A percentile compares a stretch with the other conserved stretches of the same genome.
Evolutionary conservation across 228 moss, liverwort and hornwort genomes (phyloP).

Genomic region (Sphagnum fallax): DNA sequence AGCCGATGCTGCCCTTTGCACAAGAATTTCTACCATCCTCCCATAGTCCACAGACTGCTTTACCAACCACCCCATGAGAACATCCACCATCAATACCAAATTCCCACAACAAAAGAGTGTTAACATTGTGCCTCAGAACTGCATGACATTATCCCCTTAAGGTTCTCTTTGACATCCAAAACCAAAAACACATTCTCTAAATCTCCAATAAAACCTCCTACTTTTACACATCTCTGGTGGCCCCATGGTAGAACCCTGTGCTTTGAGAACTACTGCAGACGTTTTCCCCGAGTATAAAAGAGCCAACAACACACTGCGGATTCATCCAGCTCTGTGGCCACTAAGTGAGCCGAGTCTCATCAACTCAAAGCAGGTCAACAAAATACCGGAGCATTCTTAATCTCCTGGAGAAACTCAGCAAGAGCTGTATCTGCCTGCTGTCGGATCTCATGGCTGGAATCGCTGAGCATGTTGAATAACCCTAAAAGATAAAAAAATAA

Average conservation of each 20-base stretch:
- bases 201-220: no score
- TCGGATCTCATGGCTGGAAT: conserved; percentile 78
- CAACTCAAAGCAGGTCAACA: neutral
- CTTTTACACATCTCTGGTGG: no score
- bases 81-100: neutral
- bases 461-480: conserved; percentile 93
- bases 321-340: conserved; percentile 3
- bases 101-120: no score
- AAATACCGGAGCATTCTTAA: conserved; percentile 77
- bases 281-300: no score
- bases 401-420: conserved; percentile 81
- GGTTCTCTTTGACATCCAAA: no score
- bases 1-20: conserved; percentile 74
- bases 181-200: no score
- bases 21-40: conserved; percentile 86
- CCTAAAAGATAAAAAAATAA: conserved; percentile 26
- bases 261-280: no score
- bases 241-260: no score
- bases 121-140: no score
- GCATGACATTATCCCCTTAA: no score
- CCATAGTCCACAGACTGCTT: conserved; percentile 91
- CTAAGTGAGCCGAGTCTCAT: no score
- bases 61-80: conserved; percentile 9
- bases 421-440: conserved; percentile 91
- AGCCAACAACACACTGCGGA: neutral